Conservation (phyloP, 176 grass and related monocot genomes). For the Neostapfia colusana region DNA sequence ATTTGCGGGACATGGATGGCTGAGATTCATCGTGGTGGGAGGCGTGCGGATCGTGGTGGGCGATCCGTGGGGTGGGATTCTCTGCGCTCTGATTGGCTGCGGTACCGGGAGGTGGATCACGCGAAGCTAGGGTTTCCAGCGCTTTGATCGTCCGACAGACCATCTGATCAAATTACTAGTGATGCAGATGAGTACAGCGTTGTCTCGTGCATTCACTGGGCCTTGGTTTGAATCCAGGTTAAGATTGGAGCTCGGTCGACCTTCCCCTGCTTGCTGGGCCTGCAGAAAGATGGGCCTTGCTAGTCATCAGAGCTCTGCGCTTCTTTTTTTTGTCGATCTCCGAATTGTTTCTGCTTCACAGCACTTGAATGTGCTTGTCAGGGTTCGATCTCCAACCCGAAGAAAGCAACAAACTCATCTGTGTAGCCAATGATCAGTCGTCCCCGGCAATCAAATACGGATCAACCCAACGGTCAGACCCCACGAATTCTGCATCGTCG, state of each 20-base stretch:
- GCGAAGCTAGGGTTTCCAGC: background rate
- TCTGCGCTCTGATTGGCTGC: slow-evolving; percentile 27
- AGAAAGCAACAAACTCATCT: background rate
- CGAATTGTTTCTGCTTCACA: background rate
- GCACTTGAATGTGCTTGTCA: background rate
- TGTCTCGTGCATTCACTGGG: background rate
- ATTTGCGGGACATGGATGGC: background rate
- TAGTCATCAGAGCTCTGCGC: background rate
- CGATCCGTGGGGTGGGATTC: slow-evolving; percentile 33
- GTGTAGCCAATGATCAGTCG: background rate
- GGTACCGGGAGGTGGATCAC: background rate
- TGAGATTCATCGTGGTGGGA: background rate
- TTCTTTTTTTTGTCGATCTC: background rate
- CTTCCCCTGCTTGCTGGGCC: background rate
- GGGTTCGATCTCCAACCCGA: background rate
- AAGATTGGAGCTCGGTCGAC: background rate
- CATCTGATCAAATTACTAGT: too few species aligned
- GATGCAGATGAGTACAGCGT: background rate
- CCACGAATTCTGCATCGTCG: background rate
- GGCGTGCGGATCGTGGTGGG: slow-evolving; percentile 23
- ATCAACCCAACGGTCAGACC: slow-evolving; percentile 2
- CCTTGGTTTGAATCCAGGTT: too few species aligned
- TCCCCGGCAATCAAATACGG: background rate
- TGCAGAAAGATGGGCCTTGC: background rate
- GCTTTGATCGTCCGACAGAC: too few species aligned